Base-by-base conservation (phyloP, 2,329 filamentous ascomycete genomes). In the Zalaria obscura region DNA sequence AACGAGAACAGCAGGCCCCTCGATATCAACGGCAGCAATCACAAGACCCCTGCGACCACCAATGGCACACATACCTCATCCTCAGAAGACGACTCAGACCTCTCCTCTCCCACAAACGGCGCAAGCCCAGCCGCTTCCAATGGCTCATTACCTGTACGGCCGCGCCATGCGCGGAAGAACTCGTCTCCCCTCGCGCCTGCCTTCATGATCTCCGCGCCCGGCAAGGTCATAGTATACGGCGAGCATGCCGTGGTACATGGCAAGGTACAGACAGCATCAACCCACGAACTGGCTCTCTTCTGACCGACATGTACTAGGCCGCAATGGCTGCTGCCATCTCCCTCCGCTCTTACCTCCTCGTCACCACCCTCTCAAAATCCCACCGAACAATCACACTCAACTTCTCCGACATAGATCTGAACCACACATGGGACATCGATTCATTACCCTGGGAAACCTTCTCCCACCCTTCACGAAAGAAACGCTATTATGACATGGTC, bases 221-320 rank as follows among this genome's bases (percentile, higher is more conserved):
- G 89, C 48, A 98, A 98, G 62, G 91, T 95, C 57, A 98, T 98
- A 60, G 85, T 96, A 40, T 96, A 89, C 65, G 91, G 91, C 50
- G 91, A 98, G 62, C 91, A 98, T 66, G 83, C 91, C 2, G 91
- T 96, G n/a, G 91, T 98, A 18, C 78, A 98, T 57, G 88, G 88
- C 57, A 96, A 95, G 75, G 83, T 84, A 66, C 42, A 64, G 52
- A 32, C 25, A 25, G 25, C 18, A 32, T 35, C 11, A 37, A 41
- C 36, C 27, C 29, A 27, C 35, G n/a, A 26, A 5, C 10, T 9
- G 40, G 18, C 32, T 35, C 27, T 35, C 18, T 11, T 7, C 29
- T 38, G 40, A 26, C 7, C 27, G 25, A 28, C 9, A n/a, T 44
- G 32, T 38, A 6, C 31, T 51, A 87, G 80, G 78, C 87, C 51